Base-by-base conservation (phyloP, 2,329 filamentous ascomycete genomes). In the Ascosphaera apis region DNA sequence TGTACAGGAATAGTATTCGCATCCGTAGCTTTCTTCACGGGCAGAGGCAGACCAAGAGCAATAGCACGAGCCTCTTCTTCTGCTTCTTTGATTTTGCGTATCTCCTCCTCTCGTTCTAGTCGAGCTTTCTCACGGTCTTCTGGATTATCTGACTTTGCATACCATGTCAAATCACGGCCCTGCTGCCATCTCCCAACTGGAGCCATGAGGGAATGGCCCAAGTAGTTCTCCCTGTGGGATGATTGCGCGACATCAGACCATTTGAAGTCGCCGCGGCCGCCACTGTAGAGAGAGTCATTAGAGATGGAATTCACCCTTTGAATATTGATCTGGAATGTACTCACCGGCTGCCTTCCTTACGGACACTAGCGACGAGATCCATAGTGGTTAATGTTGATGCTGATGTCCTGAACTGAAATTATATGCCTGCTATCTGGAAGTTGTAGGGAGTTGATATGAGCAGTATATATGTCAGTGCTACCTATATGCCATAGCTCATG, bases 211-310 rank as follows among this genome's bases (percentile, higher is more conserved):
- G 79, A 88, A 60, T 93, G 84, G 36, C 84, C 84, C 5, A 93
- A 76, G 54, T 76, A 77, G 53, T 76, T 92, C 56, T 98, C 84
- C 54, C 88, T 83, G 50, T 92, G 84, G 15, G 68, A 61, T 35
- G 83, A 91, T 44, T 65, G 72, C 53, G 86, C 76, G 50, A 98
- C 86, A 46, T 93, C 83, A 44, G 86, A 79, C 88, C 88, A 95
- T 58, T 76, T 84, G 62, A 98, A 98, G 55, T 93, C 83, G 56
- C 78, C 78, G 51, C 66, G 67, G 41, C 88, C 88, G 49, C 88
- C 88, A 45, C 88, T 68, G 41, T 13, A 37, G 17, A 27, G 27
- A 28, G 27, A 36, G 33, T 15, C 5, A 23, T 33, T 3, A 8
- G 32, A 33, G 17, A 5, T 6, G 18, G 12, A 9, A 15, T 7